phyloP scores from a whole-genome alignment of 1,284 basidiomycete species.

The Cryptococcus sp. region DNA sequence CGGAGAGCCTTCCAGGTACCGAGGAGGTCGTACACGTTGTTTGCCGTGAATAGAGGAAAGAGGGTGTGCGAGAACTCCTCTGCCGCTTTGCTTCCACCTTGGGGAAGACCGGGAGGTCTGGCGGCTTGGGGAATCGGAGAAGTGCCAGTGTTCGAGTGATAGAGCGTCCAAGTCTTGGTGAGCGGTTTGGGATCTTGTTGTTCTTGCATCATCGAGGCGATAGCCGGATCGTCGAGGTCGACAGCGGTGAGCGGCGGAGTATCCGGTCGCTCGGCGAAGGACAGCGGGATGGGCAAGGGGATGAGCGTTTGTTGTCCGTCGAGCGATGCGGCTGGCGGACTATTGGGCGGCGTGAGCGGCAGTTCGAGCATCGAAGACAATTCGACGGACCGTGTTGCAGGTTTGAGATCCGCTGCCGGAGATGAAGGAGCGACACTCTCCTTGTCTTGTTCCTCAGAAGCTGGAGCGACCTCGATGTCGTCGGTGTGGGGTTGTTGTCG shows the following conservation, averaged over 20 bases:
- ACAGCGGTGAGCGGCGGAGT: not conserved
- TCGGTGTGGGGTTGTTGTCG: no score
- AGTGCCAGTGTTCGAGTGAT: constrained; percentile 8
- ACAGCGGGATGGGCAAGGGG: not conserved
- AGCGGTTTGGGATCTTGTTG: constrained; percentile 5
- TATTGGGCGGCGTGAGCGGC: not conserved
- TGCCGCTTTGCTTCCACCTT: constrained; percentile 1
- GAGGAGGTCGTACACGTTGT: constrained; percentile 24
- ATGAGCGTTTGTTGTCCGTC: not conserved
- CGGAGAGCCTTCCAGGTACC: constrained; percentile 34
- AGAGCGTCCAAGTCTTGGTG: constrained; percentile 8
- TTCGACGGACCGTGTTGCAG: not conserved
- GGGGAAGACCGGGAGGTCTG: not conserved
- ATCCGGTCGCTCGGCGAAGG: not conserved
- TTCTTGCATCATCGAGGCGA: not conserved
- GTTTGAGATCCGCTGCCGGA: not conserved
- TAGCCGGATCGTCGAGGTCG: not conserved
- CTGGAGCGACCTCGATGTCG: no score
- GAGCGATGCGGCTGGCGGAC: not conserved
- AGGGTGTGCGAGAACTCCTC: constrained; percentile 26
- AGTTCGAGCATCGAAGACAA: not conserved
- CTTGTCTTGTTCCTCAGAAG: not conserved
- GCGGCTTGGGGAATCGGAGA: not conserved
- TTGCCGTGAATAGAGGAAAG: constrained; percentile 20
- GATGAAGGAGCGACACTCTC: not conserved